Base-by-base conservation (phyloP, 352 stramenopile genomes). In the Phytophthora ramorum region DNA sequence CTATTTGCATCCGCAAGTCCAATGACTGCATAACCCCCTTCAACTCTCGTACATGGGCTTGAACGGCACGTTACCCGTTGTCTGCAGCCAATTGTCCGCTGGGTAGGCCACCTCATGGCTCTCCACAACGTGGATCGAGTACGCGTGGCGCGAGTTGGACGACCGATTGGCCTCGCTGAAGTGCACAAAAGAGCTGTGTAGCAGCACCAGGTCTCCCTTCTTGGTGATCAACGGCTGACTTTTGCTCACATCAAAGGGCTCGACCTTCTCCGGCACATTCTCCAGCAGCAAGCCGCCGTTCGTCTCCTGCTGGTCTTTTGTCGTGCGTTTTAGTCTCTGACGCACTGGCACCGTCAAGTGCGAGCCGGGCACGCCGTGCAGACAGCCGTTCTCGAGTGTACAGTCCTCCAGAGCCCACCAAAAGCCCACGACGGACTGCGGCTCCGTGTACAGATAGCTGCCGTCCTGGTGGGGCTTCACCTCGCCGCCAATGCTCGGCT, bases 351-450 rank as follows among this genome's bases (percentile, higher is more conserved):
- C 91, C 19, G 71, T 76, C 56, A 72, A 69, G 77, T 99, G 97
- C 30, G 90, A 98, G 16, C 90, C 90, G 0, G 93, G 83, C 30
- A 98, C 81, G 7, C 96, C 93, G 78, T 97, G 98, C 16, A 99
- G 75, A 79, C 96, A 98, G 40, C 97, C 96, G 74, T 99, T 99
- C 13, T 97, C 79, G 2, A 97, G 79, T 17, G 92, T 98, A 20
- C 93, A 97, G 79, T 98, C 92, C 73, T 99, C 94, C 26, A 99
- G 73, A 9, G 97, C 97, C 77, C 98, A 92, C 97, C 97, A 99
- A 10, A 99, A 86, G 8, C 97, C 97, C 10, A 98, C 73, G 41
- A 97, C 97, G 0, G 95, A 98, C 77, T 98, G 96, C 16, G 97
- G 96, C 69, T 97, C 84, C 17, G 97, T 99, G 76, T 92, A 97